Base-by-base conservation (phyloP, 2,329 filamentous ascomycete species). In the Sporothrix brunneoviolacea region DNA sequence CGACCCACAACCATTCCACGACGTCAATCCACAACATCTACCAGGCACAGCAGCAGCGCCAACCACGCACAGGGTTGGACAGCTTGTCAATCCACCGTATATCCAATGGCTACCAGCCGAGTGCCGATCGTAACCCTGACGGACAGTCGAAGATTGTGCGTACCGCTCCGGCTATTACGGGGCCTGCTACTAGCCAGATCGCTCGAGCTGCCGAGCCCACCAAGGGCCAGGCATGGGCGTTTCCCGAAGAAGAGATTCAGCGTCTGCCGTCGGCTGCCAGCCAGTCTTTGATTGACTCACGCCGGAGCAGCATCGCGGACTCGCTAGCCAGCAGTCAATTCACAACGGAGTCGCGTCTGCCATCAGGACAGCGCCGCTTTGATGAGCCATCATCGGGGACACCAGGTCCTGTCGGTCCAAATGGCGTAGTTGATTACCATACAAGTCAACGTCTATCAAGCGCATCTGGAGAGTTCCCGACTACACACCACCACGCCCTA, bases 181-280 rank as follows among this genome's bases (percentile, higher is more conserved):
- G 86, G 57, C 85, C 72, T 55, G 84, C 74, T 57, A 82, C 71
- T 48, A 78, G 74, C 67, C 80, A 71, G 61, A 87, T 76, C 70
- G 84, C 79, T 61, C 83, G 72, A 58, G 87, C 87, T 35, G 83
- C 85, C 27, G 84, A 88, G 63, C 86, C 87, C 5, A 91, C 85
- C 10, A 89, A 89, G 65, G 87, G 87, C 63, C 86, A 86, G 64
- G 84, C 87, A 4, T 91, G 87, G 86, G 87, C 87, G 57, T 91
- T 91, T 59, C 86, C 87, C 1, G 86, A 88, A 61, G 81, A 85
- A 48, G 79, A 83, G 47, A 80, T 85, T 3, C 74, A 78, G 52
- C 68, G 75, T 49, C 62, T 72, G 42, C 68, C 71, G 6, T 74
- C 62, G 52, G 70, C 66, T 32, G 74, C 74, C 61, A 66, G 62